A percentile compares a stretch with the other conserved stretches of the same genome.
Evolutionary conservation across 2,329 filamentous ascomycete genomes (phyloP).

Genomic region (Tolypocladium tropicale): DNA sequence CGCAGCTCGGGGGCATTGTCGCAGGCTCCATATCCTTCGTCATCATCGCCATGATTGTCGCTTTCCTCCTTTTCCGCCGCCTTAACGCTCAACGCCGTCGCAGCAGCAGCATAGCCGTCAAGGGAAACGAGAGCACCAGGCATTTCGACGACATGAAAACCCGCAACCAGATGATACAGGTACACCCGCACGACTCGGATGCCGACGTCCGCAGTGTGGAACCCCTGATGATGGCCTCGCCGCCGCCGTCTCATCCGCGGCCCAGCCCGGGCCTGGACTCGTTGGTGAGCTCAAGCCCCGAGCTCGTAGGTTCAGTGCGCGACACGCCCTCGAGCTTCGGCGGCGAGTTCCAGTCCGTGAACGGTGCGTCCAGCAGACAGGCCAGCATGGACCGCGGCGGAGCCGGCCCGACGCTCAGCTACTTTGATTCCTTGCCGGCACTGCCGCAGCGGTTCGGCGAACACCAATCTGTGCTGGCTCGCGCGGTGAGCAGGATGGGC

Average conservation of each 20-base stretch:
- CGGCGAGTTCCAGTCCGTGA: neutral
- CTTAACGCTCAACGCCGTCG: constrained; percentile 24
- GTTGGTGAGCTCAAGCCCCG: neutral
- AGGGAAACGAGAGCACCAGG: neutral
- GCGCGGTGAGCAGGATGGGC: constrained; percentile 18
- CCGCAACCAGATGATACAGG: constrained; percentile 13
- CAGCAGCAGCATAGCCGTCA: neutral
- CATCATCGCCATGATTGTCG: constrained; percentile 32
- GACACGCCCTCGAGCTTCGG: neutral
- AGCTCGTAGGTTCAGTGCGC: neutral
- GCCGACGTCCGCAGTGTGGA: constrained; percentile 32
- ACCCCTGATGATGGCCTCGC: constrained; percentile 24
- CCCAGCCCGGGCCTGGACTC: neutral
- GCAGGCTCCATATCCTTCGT: constrained; percentile 39
- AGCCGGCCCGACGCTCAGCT: neutral
- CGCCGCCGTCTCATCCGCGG: constrained; percentile 2
- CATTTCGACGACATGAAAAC: neutral
- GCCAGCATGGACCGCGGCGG: neutral
- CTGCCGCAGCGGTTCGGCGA: neutral
- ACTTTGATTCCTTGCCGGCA: neutral
- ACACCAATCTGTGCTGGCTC: constrained; percentile 6
- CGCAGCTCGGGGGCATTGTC: constrained; percentile 42
- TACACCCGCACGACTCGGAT: constrained; percentile 31
- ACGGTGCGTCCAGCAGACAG: neutral
- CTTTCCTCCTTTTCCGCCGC: constrained; percentile 39